These are phyloP conservation scores for Backusella tuberculispora DNA, from an alignment of 192 early-diverging fungal species.

Conservation along the genomic window DNA sequence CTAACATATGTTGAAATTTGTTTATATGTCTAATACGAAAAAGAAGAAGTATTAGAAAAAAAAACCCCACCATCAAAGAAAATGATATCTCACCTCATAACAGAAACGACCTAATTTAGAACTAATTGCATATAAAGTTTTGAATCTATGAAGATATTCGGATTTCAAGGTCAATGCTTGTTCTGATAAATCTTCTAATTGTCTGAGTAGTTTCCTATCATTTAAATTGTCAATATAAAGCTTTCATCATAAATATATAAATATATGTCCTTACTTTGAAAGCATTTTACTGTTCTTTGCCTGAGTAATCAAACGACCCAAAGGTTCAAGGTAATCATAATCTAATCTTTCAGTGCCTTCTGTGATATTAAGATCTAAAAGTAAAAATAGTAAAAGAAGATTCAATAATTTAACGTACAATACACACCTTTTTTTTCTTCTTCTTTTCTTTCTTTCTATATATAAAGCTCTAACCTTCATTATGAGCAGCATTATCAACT, in stretches of 20 bases:
- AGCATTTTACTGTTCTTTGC: conserved; percentile 58
- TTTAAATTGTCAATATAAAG: not conserved
- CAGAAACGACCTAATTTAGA: conserved; percentile 52
- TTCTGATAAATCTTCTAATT: conserved; percentile 59
- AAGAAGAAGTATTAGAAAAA: not conserved
- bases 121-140: conserved; percentile 48
- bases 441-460: not conserved
- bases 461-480: conserved; percentile 33
- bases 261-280: conserved; percentile 45
- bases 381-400: conserved; percentile 23
- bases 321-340: conserved; percentile 50
- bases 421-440: conserved; percentile 21
- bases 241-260: not conserved
- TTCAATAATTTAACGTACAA: not conserved
- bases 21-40: conserved; percentile 30
- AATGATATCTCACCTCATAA: conserved; percentile 39
- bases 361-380: conserved; percentile 37
- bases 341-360: conserved; percentile 48
- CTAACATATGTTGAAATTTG: conserved; percentile 46
- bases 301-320: conserved; percentile 43
- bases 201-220: conserved; percentile 65
- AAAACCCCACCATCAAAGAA: not conserved
- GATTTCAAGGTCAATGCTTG: conserved; percentile 49
- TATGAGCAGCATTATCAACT: conserved; percentile 32
- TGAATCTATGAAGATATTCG: conserved; percentile 50